Percentiles rank a stretch among this genome's conserved stretches.
phyloP scores from a whole-genome alignment of 129 eudicot species.

The Silybum marianum region DNA sequence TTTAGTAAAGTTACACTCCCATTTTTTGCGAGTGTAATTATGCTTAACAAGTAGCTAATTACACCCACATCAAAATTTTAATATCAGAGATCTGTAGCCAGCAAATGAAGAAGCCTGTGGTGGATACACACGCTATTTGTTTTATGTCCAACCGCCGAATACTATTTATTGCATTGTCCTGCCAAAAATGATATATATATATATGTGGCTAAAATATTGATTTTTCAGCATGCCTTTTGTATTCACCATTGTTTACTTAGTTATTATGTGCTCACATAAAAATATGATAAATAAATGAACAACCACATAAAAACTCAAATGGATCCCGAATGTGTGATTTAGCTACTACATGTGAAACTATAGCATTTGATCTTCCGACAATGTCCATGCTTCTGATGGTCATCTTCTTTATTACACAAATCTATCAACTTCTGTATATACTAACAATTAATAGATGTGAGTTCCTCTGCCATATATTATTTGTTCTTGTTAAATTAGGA shows the following conservation, averaged over 20 bases:
- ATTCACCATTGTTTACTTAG: background rate
- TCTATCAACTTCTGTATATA: background rate
- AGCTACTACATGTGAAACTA: background rate
- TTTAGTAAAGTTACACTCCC: no score
- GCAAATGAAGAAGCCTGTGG: background rate
- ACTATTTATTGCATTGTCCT: background rate
- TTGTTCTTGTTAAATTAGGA: background rate
- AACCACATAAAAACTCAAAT: background rate
- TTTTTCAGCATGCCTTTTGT: no score
- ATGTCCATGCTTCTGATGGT: background rate
- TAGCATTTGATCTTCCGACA: background rate
- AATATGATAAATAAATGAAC: background rate
- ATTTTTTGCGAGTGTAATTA: background rate
- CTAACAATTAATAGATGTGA: background rate
- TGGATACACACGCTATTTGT: background rate
- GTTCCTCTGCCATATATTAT: background rate
- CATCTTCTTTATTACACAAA: background rate
- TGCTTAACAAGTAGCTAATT: background rate
- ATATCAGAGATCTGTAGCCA: background rate
- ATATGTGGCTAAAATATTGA: background rate
- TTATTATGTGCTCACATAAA: background rate
- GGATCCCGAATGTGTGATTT: background rate
- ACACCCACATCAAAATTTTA: background rate
- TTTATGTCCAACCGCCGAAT: background rate
- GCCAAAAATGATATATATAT: background rate